Evolutionary conservation across 805 yeast species (phyloP).

Genomic region (Candida cerambycidarum): DNA sequence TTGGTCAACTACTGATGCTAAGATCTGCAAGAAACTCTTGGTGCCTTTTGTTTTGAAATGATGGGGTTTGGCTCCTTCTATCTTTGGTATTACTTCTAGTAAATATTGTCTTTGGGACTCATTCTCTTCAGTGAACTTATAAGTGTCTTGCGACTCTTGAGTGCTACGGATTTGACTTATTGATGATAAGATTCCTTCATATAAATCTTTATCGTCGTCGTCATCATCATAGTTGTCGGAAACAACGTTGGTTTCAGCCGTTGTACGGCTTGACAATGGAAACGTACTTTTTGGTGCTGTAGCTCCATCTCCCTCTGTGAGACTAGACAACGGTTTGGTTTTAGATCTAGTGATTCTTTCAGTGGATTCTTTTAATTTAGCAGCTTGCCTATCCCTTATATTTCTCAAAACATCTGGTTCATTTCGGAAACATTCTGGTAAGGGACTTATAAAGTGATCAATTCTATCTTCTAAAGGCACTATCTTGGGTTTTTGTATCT

Average conservation of each 20-base stretch:
- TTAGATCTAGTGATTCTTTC: not conserved
- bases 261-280: too few species aligned
- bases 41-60: slow-evolving; percentile 30
- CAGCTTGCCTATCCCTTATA: too few species aligned
- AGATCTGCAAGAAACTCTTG: slow-evolving; percentile 23
- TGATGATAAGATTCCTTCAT: slow-evolving; percentile 4
- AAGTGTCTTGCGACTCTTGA: slow-evolving; percentile 7
- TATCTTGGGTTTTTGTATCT: not conserved
- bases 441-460: too few species aligned
- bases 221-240: not conserved
- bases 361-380: not conserved
- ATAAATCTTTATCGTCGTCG: slow-evolving; percentile 2
- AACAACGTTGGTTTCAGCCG: too few species aligned
- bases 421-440: too few species aligned
- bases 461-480: too few species aligned
- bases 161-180: slow-evolving; percentile 3
- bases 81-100: slow-evolving; percentile 28
- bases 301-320: too few species aligned
- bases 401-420: too few species aligned
- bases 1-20: slow-evolving; percentile 18
- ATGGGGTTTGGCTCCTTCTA: slow-evolving; percentile 16
- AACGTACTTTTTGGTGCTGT: too few species aligned
- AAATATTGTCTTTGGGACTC: slow-evolving; percentile 31
- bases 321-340: not conserved
- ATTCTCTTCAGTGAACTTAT: slow-evolving; percentile 22